These are phyloP conservation scores for Trichomonascus vanleenenianus DNA, from an alignment of 805 yeast genomes.

Conservation along the genomic window DNA sequence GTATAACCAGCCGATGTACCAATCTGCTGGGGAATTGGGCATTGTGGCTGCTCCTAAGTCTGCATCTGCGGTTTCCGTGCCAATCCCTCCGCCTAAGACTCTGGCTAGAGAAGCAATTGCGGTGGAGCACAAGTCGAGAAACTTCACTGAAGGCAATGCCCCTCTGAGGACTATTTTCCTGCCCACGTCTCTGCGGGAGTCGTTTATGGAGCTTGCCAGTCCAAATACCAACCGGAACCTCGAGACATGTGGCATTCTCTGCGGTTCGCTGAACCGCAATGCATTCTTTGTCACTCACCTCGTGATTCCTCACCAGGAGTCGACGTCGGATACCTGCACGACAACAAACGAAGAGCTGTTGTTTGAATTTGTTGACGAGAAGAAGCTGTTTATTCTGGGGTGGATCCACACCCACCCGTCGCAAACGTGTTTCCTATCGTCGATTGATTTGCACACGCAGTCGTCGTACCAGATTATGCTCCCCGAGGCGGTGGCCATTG, in stretches of 20 bases:
- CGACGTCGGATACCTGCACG: constrained; percentile 54
- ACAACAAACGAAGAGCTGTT: constrained; percentile 53
- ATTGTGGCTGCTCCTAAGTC: no score
- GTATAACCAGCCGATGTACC: background rate
- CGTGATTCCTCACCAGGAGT: constrained; percentile 54
- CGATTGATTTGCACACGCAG: constrained; percentile 62
- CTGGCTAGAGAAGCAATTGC: background rate
- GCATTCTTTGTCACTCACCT: constrained; percentile 58
- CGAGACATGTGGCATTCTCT: constrained; percentile 61
- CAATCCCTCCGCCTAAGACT: background rate
- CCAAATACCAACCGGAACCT: constrained; percentile 42
- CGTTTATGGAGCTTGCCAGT: constrained; percentile 41
- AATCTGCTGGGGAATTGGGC: background rate
- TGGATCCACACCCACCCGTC: constrained; percentile 76
- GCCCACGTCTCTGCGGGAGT: constrained; percentile 37
- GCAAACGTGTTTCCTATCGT: constrained; percentile 60
- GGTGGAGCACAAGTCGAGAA: constrained; percentile 18
- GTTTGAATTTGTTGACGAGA: constrained; percentile 46
- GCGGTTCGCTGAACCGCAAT: constrained; percentile 53
- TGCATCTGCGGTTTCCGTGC: background rate
- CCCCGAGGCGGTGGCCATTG: constrained; percentile 62
- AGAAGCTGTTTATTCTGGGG: constrained; percentile 56
- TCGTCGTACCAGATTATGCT: constrained; percentile 62
- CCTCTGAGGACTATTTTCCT: constrained; percentile 46
- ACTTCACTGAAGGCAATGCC: constrained; percentile 47